Percentiles rank a stretch among this genome's conserved stretches.
phyloP scores from a whole-genome alignment of 2,329 filamentous ascomycete genomes.

The Fusarium gaditjirri region DNA sequence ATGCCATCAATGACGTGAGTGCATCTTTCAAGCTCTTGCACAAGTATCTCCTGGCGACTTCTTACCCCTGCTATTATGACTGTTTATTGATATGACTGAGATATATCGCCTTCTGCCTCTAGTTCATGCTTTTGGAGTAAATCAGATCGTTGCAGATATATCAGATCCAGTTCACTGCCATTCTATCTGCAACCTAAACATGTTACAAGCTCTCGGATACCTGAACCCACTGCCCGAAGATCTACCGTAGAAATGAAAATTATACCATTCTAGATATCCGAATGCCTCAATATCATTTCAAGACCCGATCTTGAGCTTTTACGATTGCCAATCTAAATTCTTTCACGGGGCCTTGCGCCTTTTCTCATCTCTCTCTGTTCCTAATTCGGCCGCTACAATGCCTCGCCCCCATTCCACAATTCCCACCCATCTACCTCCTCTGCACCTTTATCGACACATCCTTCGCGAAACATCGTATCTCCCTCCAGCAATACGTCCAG shows the following conservation, averaged over 20 bases:
- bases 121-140: neutral
- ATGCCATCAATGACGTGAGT: neutral
- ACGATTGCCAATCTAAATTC: neutral
- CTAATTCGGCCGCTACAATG: slow-evolving; percentile 35
- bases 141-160: neutral
- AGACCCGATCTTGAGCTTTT: neutral
- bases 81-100: neutral
- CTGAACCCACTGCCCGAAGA: slow-evolving; percentile 16
- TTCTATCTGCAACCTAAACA: neutral
- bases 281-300: neutral
- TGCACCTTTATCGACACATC: slow-evolving; percentile 66
- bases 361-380: neutral
- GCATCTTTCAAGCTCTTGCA: neutral
- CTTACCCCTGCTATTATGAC: neutral
- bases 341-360: slow-evolving; percentile 21
- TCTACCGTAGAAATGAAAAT: slow-evolving; percentile 27
- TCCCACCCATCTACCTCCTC: slow-evolving; percentile 40
- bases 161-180: neutral
- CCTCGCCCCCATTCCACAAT: slow-evolving; percentile 44
- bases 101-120: neutral
- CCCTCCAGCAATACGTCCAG: slow-evolving; percentile 60
- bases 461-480: slow-evolving; percentile 71
- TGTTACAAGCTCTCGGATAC: neutral
- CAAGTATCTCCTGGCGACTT: neutral
- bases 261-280: neutral